phyloP scores from a whole-genome alignment of 129 eudicot genomes.

The Solidago caesia region DNA sequence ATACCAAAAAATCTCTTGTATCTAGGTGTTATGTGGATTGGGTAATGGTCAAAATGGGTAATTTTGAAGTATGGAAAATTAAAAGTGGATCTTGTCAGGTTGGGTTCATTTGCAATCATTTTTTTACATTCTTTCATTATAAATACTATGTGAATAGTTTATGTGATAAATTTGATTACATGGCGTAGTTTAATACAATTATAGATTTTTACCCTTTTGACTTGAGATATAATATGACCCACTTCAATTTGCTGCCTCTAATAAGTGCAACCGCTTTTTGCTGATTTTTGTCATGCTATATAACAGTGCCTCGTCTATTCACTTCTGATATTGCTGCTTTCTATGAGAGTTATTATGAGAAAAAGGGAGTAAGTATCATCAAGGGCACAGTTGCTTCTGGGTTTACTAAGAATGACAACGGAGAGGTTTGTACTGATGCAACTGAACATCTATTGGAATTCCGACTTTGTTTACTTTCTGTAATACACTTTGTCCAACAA shows the following conservation, averaged over 20 bases:
- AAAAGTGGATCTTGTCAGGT: background rate
- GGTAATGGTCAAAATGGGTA: background rate
- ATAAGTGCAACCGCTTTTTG: background rate
- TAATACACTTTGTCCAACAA: background rate
- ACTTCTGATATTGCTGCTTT: slow-evolving; percentile 92
- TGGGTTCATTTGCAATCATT: background rate
- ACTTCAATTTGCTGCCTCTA: background rate
- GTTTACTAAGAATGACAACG: slow-evolving; percentile 51
- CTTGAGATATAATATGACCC: background rate
- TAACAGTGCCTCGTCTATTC: slow-evolving; percentile 95
- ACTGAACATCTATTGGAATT: background rate
- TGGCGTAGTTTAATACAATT: too few species aligned
- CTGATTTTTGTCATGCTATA: slow-evolving; percentile 17
- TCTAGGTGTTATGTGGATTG: background rate
- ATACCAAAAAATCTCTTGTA: slow-evolving; percentile 3
- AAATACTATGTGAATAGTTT: too few species aligned
- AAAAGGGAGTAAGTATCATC: slow-evolving; percentile 73
- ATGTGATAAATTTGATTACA: too few species aligned
- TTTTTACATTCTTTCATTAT: background rate
- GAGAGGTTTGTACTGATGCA: slow-evolving; percentile 60
- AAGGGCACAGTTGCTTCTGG: slow-evolving; percentile 99
- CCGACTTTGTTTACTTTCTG: background rate
- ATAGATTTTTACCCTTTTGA: background rate
- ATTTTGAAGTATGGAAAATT: background rate
- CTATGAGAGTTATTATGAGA: slow-evolving; percentile 80